phyloP scores from a whole-genome alignment of 352 stramenopile genomes.

The Phytopythium aichiense region DNA sequence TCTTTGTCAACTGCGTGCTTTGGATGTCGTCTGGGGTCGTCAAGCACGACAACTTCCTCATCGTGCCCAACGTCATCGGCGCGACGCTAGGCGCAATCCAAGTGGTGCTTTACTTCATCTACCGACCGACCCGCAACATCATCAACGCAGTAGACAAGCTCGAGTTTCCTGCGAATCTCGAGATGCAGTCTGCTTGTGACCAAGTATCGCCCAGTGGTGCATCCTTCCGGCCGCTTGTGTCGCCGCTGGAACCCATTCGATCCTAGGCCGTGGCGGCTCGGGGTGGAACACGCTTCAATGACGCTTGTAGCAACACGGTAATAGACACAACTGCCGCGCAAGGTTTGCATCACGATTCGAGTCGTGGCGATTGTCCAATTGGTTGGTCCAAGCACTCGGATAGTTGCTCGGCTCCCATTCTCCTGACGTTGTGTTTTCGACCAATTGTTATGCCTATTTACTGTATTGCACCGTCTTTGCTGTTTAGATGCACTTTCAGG shows the following conservation, averaged over 20 bases:
- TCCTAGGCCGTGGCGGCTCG: neutral
- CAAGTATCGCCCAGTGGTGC: neutral
- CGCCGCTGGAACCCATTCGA: neutral
- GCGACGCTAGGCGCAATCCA: constrained; percentile 25
- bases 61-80: constrained; percentile 16
- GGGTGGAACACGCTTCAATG: neutral
- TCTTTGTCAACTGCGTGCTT: constrained; percentile 6
- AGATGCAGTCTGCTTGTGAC: neutral
- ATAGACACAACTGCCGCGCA: no score
- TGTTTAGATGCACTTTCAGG: no score
- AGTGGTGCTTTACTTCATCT: constrained; percentile 30
- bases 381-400: no score
- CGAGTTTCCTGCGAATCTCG: neutral
- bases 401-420: no score
- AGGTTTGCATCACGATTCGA: no score
- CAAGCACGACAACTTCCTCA: constrained; percentile 5
- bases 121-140: constrained; percentile 5
- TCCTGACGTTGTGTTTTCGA: no score
- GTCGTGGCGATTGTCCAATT: no score
- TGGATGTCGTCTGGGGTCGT: constrained; percentile 1
- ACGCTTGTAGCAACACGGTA: no score
- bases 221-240: neutral
- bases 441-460: no score
- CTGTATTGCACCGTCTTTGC: no score
- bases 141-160: neutral